Conservation (phyloP, 257 asterid genomes). For the Craterostigma plantagineum region DNA sequence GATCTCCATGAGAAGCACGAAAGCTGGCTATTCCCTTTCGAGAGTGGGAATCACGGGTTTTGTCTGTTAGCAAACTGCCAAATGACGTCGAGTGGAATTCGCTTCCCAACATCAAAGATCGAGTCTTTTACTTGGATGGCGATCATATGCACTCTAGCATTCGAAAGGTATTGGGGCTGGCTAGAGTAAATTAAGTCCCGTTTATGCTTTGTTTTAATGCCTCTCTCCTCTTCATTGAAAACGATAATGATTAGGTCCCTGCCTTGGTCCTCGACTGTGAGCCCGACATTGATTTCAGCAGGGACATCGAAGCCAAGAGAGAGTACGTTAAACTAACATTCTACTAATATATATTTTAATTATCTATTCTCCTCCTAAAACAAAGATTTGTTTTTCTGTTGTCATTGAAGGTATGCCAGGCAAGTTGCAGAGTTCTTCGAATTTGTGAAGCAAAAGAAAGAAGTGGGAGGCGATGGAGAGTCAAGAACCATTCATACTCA, state of each 20-base stretch:
- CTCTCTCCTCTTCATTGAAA: conserved; percentile 9
- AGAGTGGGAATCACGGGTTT: conserved; percentile 62
- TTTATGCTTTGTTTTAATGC: conserved; percentile 3
- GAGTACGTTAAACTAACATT: conserved; percentile 38
- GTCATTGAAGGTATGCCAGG: conserved; percentile 63
- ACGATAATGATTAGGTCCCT: no score
- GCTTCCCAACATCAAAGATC: conserved; percentile 60
- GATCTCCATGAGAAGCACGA: conserved; percentile 90
- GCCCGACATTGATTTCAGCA: conserved; percentile 81
- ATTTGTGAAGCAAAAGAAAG: conserved; percentile 66
- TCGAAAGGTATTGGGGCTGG: conserved; percentile 42
- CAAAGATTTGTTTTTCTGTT: neutral
- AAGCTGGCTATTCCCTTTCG: conserved; percentile 84
- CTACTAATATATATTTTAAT: neutral
- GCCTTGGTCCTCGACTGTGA: conserved; percentile 96
- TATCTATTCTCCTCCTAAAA: neutral
- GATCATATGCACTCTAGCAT: conserved; percentile 89
- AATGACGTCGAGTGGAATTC: conserved; percentile 32
- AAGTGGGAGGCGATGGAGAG: conserved; percentile 14
- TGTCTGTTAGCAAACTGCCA: conserved; percentile 50
- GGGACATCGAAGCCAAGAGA: conserved; percentile 69
- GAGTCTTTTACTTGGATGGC: conserved; percentile 67
- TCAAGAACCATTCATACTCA: conserved; percentile 10
- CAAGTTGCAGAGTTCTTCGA: conserved; percentile 92
- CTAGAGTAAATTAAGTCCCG: no score